phyloP scores from a whole-genome alignment of 1,284 basidiomycete species.

The Austroboletus niveus region DNA sequence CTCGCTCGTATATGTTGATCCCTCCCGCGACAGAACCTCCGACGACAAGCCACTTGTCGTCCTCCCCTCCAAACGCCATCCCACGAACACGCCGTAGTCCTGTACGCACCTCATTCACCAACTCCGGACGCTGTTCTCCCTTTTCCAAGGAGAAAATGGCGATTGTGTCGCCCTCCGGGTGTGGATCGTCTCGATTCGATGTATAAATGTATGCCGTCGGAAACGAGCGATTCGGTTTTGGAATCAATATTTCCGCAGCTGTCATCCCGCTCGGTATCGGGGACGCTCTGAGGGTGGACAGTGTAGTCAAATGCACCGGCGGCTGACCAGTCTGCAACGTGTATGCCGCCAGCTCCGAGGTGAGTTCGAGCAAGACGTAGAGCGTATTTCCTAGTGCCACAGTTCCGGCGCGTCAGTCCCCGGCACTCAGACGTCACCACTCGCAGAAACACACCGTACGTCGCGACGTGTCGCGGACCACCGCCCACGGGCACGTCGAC shows the following conservation, averaged over 20 bases:
- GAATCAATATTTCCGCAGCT: constrained; percentile 59
- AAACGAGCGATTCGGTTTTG: constrained; percentile 42
- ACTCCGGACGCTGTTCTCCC: constrained; percentile 37
- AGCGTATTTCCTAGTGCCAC: constrained; percentile 45
- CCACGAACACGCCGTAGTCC: constrained; percentile 52
- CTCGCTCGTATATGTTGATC: constrained; percentile 51
- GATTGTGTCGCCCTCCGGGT: constrained; percentile 59
- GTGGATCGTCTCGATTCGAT: constrained; percentile 64
- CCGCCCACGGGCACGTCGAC: constrained; percentile 51
- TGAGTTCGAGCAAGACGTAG: constrained; percentile 67
- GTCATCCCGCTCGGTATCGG: constrained; percentile 43
- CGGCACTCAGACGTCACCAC: neutral
- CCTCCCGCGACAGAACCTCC: constrained; percentile 50
- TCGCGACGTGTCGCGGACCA: constrained; percentile 67
- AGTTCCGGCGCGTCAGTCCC: neutral
- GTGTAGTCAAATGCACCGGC: constrained; percentile 34
- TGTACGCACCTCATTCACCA: constrained; percentile 48
- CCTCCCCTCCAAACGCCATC: constrained; percentile 49
- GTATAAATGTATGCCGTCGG: constrained; percentile 53
- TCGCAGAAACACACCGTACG: constrained; percentile 46
- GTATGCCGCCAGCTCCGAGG: constrained; percentile 54
- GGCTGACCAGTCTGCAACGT: constrained; percentile 35
- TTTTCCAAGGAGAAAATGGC: constrained; percentile 51
- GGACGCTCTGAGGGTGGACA: constrained; percentile 42
- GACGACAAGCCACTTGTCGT: constrained; percentile 47